Conservation (phyloP, 2,329 filamentous ascomycete species). For the Verticillium nonalfalfae region DNA sequence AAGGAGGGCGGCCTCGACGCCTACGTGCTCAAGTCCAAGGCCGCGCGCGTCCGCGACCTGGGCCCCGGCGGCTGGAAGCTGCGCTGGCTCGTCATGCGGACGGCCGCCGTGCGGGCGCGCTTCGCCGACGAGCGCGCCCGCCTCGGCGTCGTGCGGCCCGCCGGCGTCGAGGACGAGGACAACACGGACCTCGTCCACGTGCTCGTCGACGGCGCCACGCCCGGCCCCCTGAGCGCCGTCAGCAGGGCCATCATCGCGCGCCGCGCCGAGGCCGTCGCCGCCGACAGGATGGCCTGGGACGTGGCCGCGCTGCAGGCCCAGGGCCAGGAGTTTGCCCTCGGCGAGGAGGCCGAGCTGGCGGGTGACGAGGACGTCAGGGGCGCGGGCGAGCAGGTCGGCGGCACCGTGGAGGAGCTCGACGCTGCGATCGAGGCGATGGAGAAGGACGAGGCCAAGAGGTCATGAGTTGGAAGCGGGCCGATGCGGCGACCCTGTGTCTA, state of each 20-base stretch:
- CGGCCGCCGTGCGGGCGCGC: slow-evolving; percentile 53
- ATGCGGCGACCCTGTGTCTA: neutral
- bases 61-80: slow-evolving; percentile 87
- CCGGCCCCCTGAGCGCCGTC: slow-evolving; percentile 26
- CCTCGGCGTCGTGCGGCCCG: slow-evolving; percentile 49
- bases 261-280: neutral
- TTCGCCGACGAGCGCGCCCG: slow-evolving; percentile 59
- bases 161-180: slow-evolving; percentile 21
- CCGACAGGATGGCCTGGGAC: slow-evolving; percentile 20
- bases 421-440: slow-evolving; percentile 1
- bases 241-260: slow-evolving; percentile 18
- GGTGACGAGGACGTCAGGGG: slow-evolving; percentile 25
- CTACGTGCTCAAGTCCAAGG: slow-evolving; percentile 79
- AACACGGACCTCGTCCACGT: slow-evolving; percentile 31
- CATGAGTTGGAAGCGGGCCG: neutral
- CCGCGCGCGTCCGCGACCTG: slow-evolving; percentile 73
- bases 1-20: slow-evolving; percentile 86
- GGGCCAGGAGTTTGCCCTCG: slow-evolving; percentile 41
- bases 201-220: slow-evolving; percentile 34
- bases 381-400: slow-evolving; percentile 17
- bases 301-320: slow-evolving; percentile 19
- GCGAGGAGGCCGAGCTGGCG: slow-evolving; percentile 27
- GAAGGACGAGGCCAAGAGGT: neutral
- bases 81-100: slow-evolving; percentile 86
- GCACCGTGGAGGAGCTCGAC: slow-evolving; percentile 15